Base-by-base conservation (phyloP, 176 grass and related monocot species). In the Juncus effusus region DNA sequence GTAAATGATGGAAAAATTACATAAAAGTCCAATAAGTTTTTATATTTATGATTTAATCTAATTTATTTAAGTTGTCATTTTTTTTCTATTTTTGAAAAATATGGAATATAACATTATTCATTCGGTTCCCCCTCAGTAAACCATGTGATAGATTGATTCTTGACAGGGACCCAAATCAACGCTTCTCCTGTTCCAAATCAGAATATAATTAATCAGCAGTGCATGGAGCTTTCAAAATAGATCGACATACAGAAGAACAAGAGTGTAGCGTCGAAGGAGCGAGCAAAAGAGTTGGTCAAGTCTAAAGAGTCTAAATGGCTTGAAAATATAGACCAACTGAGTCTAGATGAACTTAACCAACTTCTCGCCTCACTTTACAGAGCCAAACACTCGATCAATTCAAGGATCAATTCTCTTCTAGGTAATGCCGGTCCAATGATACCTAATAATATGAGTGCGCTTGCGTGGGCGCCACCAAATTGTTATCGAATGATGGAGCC, bases 71-170 rank as follows among this genome's bases (percentile, higher is more conserved):
- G n/a, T n/a, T n/a, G n/a, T n/a, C n/a, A n/a, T n/a, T n/a, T n/a
- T n/a, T n/a, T n/a, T n/a, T n/a, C n/a, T n/a, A n/a, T n/a, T n/a
- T n/a, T n/a, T n/a, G n/a, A n/a, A n/a, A n/a, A n/a, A n/a, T n/a
- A n/a, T n/a, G n/a, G n/a, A n/a, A n/a, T n/a, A n/a, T n/a, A n/a
- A n/a, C n/a, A n/a, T n/a, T n/a, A n/a, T 55, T 69, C 75, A 2
- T 77, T 77, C 3, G 75, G 75, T 60, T 59, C 52, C 36, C 75
- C 75, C 13, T 65, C 75, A 0, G 64, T 77, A n/a, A 13, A 77
- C 41, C 35, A 11, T 3, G 54, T 77, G 3, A 7, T 77, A 9
- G 41, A 77, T 57, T 14, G 75, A 7, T 77, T 69, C 75, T 47
- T 77, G 28, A 49, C 64, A 36, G 37, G 52, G 19, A 40, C 40